Base-by-base conservation (phyloP, 2,329 filamentous ascomycete genomes). In the Fusarium hostae region DNA sequence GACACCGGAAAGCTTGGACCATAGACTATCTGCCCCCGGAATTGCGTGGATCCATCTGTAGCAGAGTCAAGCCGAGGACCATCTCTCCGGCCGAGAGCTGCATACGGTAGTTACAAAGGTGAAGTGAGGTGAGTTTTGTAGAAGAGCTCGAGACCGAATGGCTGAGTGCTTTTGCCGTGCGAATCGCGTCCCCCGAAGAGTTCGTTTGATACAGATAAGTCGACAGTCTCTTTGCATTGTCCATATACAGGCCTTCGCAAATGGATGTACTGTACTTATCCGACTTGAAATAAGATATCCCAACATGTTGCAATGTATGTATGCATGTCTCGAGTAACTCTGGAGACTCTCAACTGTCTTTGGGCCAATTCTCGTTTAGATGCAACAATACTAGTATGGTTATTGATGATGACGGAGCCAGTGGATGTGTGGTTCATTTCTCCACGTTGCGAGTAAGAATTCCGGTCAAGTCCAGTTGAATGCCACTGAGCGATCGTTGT, bases 31-130 rank as follows among this genome's bases (percentile, higher is more conserved):
- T 63, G 16, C 48, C 45, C 45, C 65, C 47, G 37, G 39, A 35
- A 54, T 66, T 32, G 52, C 68, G 50, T 70, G 65, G 65, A 56
- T 51, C 57, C 35, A 41, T 58, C 44, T 66, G 62, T 30, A 44
- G 45, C 60, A 66, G 63, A 72, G 61, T 56, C 60, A 72, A 62
- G 65, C 66, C 69, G 70, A 72, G 65, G 57, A 57, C 58, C 40
- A 45, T 63, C 57, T 65, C 60, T 40, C 69, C 69, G 69, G 65
- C 69, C 69, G 69, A 66, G 48, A 72, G 65, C 61, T 72, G 41
- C 56, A 32, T 50, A 50, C n/a, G 59, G 55, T 66, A 62, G 54
- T 50, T 66, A 43, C 50, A 52, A 72, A 70, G 65, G 47, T 66
- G 51, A 45, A 68, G 54, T 43, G 50, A 63, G 45, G 47, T 70